phyloP scores from a whole-genome alignment of 1,284 basidiomycete genomes.

The Dichomitus squalens region DNA sequence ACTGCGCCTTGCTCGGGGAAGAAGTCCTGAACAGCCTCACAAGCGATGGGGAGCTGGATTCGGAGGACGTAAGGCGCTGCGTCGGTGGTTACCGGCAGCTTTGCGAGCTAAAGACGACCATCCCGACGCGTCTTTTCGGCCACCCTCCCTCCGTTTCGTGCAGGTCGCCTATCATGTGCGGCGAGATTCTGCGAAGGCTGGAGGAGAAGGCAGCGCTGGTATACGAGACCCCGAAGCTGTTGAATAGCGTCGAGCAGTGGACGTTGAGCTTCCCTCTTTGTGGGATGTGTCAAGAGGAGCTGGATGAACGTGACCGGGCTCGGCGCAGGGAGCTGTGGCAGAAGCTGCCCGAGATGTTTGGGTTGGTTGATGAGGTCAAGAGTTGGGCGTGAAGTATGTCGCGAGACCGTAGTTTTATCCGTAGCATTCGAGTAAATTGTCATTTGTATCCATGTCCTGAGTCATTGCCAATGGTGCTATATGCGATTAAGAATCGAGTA shows the following conservation, averaged over 20 bases:
- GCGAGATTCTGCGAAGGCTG: not conserved
- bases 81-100: not conserved
- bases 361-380: not conserved
- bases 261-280: not conserved
- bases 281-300: not conserved
- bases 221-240: not conserved
- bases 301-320: not conserved
- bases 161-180: not conserved
- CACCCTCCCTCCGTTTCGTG: not conserved
- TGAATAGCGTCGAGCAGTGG: not conserved
- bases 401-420: no score
- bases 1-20: not conserved
- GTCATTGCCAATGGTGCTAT: no score
- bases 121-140: not conserved
- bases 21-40: not conserved
- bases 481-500: no score
- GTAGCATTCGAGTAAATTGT: no score
- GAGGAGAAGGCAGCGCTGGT: not conserved
- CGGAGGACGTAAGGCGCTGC: not conserved
- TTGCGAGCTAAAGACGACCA: not conserved
- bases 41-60: not conserved
- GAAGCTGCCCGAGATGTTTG: not conserved
- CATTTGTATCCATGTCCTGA: no score
- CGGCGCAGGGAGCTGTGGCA: not conserved
- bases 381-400: not conserved